Base-by-base conservation (phyloP, 2,329 filamentous ascomycete species). In the Monilinia fructigena region DNA sequence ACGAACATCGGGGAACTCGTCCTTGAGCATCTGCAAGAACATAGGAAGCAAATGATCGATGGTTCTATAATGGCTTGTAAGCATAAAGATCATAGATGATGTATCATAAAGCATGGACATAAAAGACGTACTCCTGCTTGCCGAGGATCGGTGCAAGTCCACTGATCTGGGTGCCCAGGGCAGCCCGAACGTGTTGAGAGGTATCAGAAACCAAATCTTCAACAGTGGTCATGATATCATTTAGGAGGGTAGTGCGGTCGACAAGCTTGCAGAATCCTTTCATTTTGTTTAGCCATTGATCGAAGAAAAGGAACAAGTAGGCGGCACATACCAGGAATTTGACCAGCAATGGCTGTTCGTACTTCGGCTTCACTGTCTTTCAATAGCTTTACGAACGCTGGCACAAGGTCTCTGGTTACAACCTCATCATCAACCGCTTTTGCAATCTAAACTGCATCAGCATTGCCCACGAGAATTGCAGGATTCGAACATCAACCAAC, bases 21-120 rank as follows among this genome's bases (percentile, higher is more conserved):
- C 95, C 85, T 98, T 99, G 74, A 99, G 88, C 95, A 99, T 99
- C 78, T 96, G 92, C 64, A 99, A 85, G 80, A 99, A 98, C 94
- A 99, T 99, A 64, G 95, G 95, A 55, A 99, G 86, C 55, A 99
- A 87, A 78, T 99, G 95, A 73, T 95, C 90, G 72, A 97, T 98
- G 40, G 95, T 99, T 79, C 92, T 95, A 72, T 1, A 56, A 48
- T 18, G 26, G 20, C n/a, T 65, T 68, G 70, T 70, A 59, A 74
- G 67, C 69, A 69, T 70, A 65, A 61, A 63, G 65, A 52, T 53
- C 12, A 42, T 16, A 42, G 16, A 42, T 16, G 16, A 16, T 59
- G 62, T 63, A 52, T 53, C 11, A 26, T 58, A 20, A 42, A 63
- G 23, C 14, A 12, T 31, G 63, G 23, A 35, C 42, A 8, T 23